A percentile compares a stretch with the other conserved stretches of the same genome.
Conservation (phyloP, 139 green algal species). For the Chlamydomonas schloesseri region DNA sequence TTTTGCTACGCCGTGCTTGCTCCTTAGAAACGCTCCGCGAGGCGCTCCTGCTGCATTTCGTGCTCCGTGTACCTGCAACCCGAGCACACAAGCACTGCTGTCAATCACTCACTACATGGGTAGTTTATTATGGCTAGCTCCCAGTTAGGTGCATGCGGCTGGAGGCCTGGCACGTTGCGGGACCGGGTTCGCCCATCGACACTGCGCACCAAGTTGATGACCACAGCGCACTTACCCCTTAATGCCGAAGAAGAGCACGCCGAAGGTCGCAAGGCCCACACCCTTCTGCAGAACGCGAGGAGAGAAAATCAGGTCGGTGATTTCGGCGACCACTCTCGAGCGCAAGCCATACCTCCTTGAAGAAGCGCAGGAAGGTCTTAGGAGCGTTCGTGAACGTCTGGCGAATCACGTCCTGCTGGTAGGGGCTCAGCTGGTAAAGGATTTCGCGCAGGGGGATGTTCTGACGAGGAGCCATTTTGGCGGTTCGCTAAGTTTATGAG, state of each 20-base stretch:
- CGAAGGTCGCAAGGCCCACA: constrained; percentile 10
- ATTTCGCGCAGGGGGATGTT: constrained; percentile 52
- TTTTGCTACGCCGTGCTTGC: too few relatives aligned
- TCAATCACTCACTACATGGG: too few relatives aligned
- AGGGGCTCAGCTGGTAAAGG: constrained; percentile 59
- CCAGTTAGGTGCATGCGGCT: too few relatives aligned
- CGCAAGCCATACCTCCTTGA: constrained; percentile 3
- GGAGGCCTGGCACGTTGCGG: neutral
- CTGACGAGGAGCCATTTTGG: constrained; percentile 49
- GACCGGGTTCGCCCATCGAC: too few relatives aligned
- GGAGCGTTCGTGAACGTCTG: constrained; percentile 57
- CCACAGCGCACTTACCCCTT: constrained; percentile 5
- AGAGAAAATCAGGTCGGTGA: neutral
- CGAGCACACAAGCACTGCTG: too few relatives aligned
- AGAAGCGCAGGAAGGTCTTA: constrained; percentile 51
- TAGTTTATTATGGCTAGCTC: neutral
- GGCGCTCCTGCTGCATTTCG: constrained; percentile 47
- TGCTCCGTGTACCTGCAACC: constrained; percentile 52
- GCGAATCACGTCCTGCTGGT: constrained; percentile 52
- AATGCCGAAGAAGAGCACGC: constrained; percentile 38
- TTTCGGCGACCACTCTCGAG: neutral
- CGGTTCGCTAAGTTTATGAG: too few relatives aligned
- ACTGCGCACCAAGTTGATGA: too few relatives aligned
- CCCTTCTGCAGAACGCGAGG: constrained; percentile 29
- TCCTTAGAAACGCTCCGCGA: constrained; percentile 45